Evolutionary conservation across 371 early-diverging fungal genomes (phyloP).

Genomic region (Rhizopus sp.): DNA sequence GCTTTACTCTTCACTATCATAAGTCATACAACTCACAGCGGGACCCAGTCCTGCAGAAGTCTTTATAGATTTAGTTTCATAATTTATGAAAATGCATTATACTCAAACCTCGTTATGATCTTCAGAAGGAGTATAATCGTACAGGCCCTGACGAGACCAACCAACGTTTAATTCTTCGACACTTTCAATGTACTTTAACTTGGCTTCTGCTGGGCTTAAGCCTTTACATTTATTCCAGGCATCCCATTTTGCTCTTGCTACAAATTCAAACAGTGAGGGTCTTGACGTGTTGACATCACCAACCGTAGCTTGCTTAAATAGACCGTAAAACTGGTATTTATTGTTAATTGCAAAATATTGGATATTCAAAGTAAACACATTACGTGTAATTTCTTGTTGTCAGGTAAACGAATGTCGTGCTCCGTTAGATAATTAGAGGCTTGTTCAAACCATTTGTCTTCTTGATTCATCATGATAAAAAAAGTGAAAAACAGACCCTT

Average conservation of each 20-base stretch:
- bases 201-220: constrained; percentile 28
- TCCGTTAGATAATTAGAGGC: constrained; percentile 43
- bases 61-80: constrained; percentile 1
- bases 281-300: constrained; percentile 41
- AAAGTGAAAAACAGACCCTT: too few species aligned
- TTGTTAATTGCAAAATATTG: neutral
- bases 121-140: constrained; percentile 25
- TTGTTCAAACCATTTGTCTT: constrained; percentile 44
- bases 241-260: constrained; percentile 53
- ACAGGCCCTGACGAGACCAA: constrained; percentile 45
- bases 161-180: constrained; percentile 42
- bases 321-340: constrained; percentile 40
- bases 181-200: constrained; percentile 33
- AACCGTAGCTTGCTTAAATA: constrained; percentile 51
- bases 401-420: constrained; percentile 30
- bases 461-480: constrained; percentile 17
- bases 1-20: constrained; percentile 23
- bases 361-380: neutral
- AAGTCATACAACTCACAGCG: constrained; percentile 36
- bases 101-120: constrained; percentile 4
- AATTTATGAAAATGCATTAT: neutral
- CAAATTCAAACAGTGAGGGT: constrained; percentile 50
- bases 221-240: constrained; percentile 45
- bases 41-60: constrained; percentile 18
- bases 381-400: constrained; percentile 48